Evolutionary conservation across 129 eudicot species (phyloP), one percentile per base, ranked within the genome.

Genomic region (Arctium minus): DNA sequence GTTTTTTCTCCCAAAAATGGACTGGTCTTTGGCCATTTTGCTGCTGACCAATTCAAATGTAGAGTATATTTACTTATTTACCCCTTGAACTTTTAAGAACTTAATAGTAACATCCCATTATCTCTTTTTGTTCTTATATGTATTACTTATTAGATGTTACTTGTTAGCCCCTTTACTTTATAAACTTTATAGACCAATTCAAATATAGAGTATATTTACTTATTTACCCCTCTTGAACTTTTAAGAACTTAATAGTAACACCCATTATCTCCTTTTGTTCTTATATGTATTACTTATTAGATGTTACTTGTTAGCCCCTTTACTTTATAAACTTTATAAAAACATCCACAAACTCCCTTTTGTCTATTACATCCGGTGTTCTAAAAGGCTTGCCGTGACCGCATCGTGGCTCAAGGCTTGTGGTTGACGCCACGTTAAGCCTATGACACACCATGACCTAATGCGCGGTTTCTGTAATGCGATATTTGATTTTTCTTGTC

Each of bases 41-140:
- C 48, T 87, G 89, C 88, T 91, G 98, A 94, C 98, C 89, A 42
- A 85, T 92, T 92, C 97, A 92, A 92, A 88, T 30, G 48, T 79
- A 44, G 53, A 17, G 27, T 40, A 11, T 72, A 42, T 80, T 77
- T 73, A 81, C 62, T 27, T 40, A 30, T 76, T 17, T 2, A 13
- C 0, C 38, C 85, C 85, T 38, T 85, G 18, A n/a, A 42, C 30
- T 73, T 62, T 70, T 31, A 64, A 15, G 8, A 64, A 35, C 3
- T 46, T 44, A 32, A 33, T 4, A 48, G 2, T 3, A 53, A 81
- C 35, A 35, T 1, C 29, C 53, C 82, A 22, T 9, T 8, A 18
- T 7, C 27, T 62, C 36, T 78, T 56, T 62, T 40, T 72, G 80
- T 79, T 74, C 35, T 22, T 4, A 68, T 9, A 48, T 73, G 10